Conservation (phyloP, 2,329 filamentous ascomycete genomes). For the Botrytis sinoallii region DNA sequence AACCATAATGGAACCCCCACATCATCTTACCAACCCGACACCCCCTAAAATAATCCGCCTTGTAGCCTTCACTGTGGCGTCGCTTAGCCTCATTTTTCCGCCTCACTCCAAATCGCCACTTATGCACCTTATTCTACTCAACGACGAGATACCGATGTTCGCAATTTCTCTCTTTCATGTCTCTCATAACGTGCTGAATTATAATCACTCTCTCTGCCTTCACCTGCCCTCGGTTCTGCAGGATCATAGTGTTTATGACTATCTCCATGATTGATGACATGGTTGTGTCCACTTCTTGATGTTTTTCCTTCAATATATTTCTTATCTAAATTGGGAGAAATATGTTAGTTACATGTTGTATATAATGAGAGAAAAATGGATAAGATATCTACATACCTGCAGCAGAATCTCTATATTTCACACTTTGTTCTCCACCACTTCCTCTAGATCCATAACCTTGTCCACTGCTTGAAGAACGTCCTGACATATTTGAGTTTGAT, state of each 20-base stretch:
- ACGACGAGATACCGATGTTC: neutral
- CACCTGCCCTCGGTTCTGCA: constrained; percentile 11
- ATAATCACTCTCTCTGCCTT: neutral
- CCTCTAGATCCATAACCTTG: neutral
- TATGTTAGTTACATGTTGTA: neutral
- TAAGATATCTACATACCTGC: neutral
- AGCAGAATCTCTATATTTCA: constrained; percentile 6
- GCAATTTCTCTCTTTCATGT: neutral
- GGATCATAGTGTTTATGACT: constrained; percentile 10
- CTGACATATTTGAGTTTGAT: constrained; percentile 3
- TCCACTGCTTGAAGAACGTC: neutral
- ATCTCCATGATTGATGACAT: neutral
- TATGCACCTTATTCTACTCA: neutral
- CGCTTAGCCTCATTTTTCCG: neutral
- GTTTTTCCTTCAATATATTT: constrained; percentile 14
- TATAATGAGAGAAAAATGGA: neutral
- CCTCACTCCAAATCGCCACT: neutral
- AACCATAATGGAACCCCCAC: neutral
- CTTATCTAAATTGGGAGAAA: neutral
- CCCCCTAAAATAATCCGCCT: neutral
- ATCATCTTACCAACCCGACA: neutral
- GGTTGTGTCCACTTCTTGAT: neutral
- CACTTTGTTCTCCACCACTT: constrained; percentile 1
- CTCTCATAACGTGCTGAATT: neutral
- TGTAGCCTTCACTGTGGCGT: neutral